Evolutionary conservation across 805 yeast species (phyloP), one percentile per base, ranked within the genome.

Genomic region (Pichia thaimueangensis): DNA sequence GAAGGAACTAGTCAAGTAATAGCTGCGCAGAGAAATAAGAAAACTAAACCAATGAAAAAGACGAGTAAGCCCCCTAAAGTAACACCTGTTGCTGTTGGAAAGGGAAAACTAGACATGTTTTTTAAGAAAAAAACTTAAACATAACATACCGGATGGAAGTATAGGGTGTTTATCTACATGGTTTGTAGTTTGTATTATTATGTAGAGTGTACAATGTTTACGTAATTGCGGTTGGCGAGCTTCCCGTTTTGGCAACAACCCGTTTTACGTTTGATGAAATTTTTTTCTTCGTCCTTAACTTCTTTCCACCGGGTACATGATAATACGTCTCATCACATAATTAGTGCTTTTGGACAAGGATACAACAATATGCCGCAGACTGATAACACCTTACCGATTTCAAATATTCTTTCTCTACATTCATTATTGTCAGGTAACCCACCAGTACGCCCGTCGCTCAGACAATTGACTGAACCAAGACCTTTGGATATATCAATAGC

Each of bases 91-190:
- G 56, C 53, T 29, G 77, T 76, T 3, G 76, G 75, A 1, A 65
- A 67, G 2, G 82, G 93, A 1, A 86, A 87, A 1, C 62, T 83
- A 22, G 91, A 83, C 54, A 73, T 76, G 41, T 80, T 83, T 50
- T 82, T 80, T 58, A 76, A 70, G 49, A 73, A 64, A 33, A 54
- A 51, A 20, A 10, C 15, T 5, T 32, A 20, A 32, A 16, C 16
- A 9, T 29, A 11, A n/a, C n/a, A n/a, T n/a, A n/a, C n/a, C n/a
- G n/a, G n/a, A n/a, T n/a, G n/a, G n/a, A n/a, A n/a, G n/a, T n/a
- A n/a, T n/a, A n/a, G n/a, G n/a, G n/a, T n/a, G n/a, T n/a, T n/a
- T n/a, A n/a, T n/a, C n/a, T n/a, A n/a, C n/a, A n/a, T n/a, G n/a
- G n/a, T n/a, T n/a, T n/a, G n/a, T n/a, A n/a, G n/a, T n/a, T n/a